phyloP scores from a whole-genome alignment of 495 filamentous ascomycete species.

The Talaromyces trachyspermus region DNA sequence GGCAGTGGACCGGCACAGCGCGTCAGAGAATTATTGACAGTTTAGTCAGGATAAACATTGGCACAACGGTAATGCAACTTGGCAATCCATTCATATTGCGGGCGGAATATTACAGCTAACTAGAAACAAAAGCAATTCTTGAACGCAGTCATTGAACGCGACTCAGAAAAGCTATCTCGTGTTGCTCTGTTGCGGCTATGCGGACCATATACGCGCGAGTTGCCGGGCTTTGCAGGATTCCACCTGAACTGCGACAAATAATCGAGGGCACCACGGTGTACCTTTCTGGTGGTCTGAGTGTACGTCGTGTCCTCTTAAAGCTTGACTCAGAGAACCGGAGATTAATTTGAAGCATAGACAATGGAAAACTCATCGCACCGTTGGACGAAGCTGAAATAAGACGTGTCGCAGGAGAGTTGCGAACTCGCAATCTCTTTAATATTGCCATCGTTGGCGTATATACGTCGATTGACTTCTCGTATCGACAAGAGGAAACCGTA shows the following conservation, averaged over 20 bases:
- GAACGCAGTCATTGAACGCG: slow-evolving; percentile 51
- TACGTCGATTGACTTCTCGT: not conserved
- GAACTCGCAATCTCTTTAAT: slow-evolving; percentile 21
- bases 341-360: slow-evolving; percentile 9
- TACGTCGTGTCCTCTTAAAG: no score
- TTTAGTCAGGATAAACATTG: slow-evolving; percentile 51
- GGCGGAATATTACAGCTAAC: no score
- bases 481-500: not conserved
- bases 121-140: slow-evolving; percentile 39
- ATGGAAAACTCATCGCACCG: slow-evolving; percentile 15
- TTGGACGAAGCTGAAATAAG: slow-evolving; percentile 16
- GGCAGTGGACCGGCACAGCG: slow-evolving; percentile 23
- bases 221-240: slow-evolving; percentile 39
- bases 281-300: slow-evolving; percentile 13
- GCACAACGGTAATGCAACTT: slow-evolving; percentile 52
- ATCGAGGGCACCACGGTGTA: slow-evolving; percentile 17
- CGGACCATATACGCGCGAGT: slow-evolving; percentile 35
- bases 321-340: slow-evolving; percentile 2
- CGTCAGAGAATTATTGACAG: slow-evolving; percentile 14
- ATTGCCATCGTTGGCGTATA: not conserved
- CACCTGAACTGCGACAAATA: slow-evolving; percentile 20
- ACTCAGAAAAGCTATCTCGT: slow-evolving; percentile 29
- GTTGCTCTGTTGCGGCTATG: slow-evolving; percentile 28
- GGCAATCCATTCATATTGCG: no score
- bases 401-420: slow-evolving; percentile 7